phyloP scores from a whole-genome alignment of 2,329 filamentous ascomycete genomes.

The Penicillium sp. region DNA sequence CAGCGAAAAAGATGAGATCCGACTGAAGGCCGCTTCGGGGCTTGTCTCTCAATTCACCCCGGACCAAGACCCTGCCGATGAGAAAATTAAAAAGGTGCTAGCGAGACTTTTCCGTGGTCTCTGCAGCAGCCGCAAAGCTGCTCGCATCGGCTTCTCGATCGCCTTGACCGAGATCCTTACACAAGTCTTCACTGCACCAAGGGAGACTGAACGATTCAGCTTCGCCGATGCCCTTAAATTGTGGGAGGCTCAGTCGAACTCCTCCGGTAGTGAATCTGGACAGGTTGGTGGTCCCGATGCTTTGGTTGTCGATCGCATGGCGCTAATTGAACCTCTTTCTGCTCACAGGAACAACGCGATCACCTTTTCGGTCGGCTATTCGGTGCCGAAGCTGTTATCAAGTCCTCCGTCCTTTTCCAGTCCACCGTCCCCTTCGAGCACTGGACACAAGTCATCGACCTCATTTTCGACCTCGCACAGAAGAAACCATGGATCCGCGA shows the following conservation, averaged over 20 bases:
- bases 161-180: conserved; percentile 79
- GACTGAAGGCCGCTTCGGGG: conserved; percentile 47
- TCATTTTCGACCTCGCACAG: conserved; percentile 71
- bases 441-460: conserved; percentile 64
- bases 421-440: conserved; percentile 53
- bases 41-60: conserved; percentile 48
- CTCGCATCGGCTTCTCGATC: conserved; percentile 84
- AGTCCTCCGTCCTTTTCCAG: conserved; percentile 71
- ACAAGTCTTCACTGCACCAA: conserved; percentile 60
- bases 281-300: conserved; percentile 45
- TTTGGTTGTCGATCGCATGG: background rate
- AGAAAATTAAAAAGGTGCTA: conserved; percentile 44
- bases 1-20: conserved; percentile 48
- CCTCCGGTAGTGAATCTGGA: conserved; percentile 54
- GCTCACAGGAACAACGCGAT: conserved; percentile 78
- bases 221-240: conserved; percentile 51
- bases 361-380: conserved; percentile 84
- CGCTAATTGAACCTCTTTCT: conserved; percentile 51
- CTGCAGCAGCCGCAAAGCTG: conserved; percentile 85
- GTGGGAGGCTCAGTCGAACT: conserved; percentile 54
- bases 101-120: conserved; percentile 80
- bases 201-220: conserved; percentile 35
- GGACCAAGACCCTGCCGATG: conserved; percentile 40
- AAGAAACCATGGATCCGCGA: conserved; percentile 88
- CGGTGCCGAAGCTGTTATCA: conserved; percentile 81